phyloP scores from a whole-genome alignment of 169 alveolate genomes.

The Plasmodium coatneyi region DNA sequence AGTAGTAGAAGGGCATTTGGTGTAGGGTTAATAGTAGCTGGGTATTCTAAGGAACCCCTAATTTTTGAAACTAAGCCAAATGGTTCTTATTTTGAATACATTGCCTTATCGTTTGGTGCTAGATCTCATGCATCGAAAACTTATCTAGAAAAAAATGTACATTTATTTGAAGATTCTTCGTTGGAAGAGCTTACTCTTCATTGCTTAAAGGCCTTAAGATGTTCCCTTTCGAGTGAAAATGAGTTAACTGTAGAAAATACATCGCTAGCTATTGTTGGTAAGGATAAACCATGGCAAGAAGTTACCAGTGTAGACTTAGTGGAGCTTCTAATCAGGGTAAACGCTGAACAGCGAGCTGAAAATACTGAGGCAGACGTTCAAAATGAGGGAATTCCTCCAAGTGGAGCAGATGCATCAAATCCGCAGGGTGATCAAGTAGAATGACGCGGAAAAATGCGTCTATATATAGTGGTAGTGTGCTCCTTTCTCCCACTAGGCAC shows the following conservation, averaged over 20 bases:
- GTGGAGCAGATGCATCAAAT: background rate
- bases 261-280: conserved; percentile 89
- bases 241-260: conserved; percentile 91
- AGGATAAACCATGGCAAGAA: conserved; percentile 81
- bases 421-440: background rate
- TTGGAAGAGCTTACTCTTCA: conserved; percentile 88
- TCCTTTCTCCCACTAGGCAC: background rate
- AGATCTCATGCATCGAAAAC: conserved; percentile 98
- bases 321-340: conserved; percentile 29
- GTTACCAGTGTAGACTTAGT: conserved; percentile 14
- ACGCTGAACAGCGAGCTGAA: conserved; percentile 19
- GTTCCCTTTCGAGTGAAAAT: conserved; percentile 91
- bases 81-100: conserved; percentile 96
- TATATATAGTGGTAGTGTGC: background rate
- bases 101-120: conserved; percentile 97
- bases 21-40: conserved; percentile 96
- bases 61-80: conserved; percentile 96
- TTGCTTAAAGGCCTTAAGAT: conserved; percentile 92
- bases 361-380: background rate
- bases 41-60: conserved; percentile 93
- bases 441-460: background rate
- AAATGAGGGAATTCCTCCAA: conserved; percentile 6
- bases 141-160: conserved; percentile 95
- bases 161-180: conserved; percentile 85
- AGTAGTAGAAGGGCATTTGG: conserved; percentile 98